Percentiles rank a stretch among this genome's conserved stretches.
These are phyloP conservation scores for Aureobasidium sp. DNA, from an alignment of 2,329 filamentous ascomycete genomes.

Conservation along the genomic window DNA sequence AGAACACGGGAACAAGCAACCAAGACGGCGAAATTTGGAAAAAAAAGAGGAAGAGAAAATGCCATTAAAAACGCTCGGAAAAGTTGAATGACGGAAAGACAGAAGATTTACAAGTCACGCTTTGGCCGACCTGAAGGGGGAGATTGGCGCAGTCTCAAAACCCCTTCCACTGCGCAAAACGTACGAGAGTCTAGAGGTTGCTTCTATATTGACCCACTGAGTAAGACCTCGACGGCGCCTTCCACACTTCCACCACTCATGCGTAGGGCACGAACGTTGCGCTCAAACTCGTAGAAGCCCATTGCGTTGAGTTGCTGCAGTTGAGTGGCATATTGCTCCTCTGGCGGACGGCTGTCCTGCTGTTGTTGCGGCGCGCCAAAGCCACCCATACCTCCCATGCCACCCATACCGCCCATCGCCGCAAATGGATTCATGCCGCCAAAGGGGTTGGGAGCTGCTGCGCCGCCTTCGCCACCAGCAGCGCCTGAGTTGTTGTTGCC, in stretches of 20 bases:
- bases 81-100: not conserved
- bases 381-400: slow-evolving; percentile 25
- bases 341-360: slow-evolving; percentile 76
- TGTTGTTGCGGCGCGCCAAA: slow-evolving; percentile 39
- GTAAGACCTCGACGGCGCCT: slow-evolving; percentile 72
- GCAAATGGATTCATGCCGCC: slow-evolving; percentile 41
- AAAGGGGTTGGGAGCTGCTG: slow-evolving; percentile 29
- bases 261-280: slow-evolving; percentile 80
- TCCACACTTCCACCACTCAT: slow-evolving; percentile 90
- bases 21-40: too few species aligned
- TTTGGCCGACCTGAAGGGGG: too few species aligned
- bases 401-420: slow-evolving; percentile 24
- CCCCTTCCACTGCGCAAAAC: not conserved
- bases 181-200: too few species aligned
- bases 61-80: not conserved
- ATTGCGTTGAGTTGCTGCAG: slow-evolving; percentile 93
- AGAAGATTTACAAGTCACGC: not conserved
- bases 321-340: slow-evolving; percentile 87
- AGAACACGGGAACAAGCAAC: too few species aligned
- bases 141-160: not conserved
- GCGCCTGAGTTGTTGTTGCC: slow-evolving; percentile 27
- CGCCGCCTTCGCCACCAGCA: slow-evolving; percentile 26
- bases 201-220: slow-evolving; percentile 20
- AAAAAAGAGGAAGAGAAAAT: not conserved
- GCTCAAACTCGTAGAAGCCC: slow-evolving; percentile 96